Percentiles rank a stretch among this genome's conserved stretches.
Evolutionary conservation across 1,284 basidiomycete species (phyloP).

Genomic region (Moniliella sp.): DNA sequence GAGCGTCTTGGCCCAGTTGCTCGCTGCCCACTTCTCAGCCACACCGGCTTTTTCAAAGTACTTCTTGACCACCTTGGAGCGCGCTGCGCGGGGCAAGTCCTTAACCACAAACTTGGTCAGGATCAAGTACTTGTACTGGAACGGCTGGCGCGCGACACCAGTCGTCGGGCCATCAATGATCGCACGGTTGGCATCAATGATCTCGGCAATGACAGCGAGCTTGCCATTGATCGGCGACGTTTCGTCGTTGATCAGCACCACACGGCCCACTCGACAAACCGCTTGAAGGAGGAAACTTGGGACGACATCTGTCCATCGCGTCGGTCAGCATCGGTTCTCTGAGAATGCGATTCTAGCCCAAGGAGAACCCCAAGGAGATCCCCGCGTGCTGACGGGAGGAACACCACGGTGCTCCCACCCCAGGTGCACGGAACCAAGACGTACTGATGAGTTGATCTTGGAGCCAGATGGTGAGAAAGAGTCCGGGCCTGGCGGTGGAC

Average conservation of each 20-base stretch:
- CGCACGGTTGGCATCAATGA: conserved; percentile 97
- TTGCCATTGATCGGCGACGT: conserved; percentile 62
- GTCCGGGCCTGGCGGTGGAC: too few species aligned
- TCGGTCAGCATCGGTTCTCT: too few species aligned
- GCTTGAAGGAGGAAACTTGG: too few species aligned
- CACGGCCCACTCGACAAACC: conserved; percentile 93
- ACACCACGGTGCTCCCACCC: too few species aligned
- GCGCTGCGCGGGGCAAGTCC: conserved; percentile 66
- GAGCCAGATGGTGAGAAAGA: too few species aligned
- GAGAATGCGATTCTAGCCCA: too few species aligned
- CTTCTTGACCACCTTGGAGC: conserved; percentile 63
- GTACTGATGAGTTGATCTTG: too few species aligned
- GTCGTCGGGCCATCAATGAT: conserved; percentile 83
- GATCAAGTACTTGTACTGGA: conserved; percentile 73
- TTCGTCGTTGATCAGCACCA: conserved; percentile 81
- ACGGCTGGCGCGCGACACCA: conserved; percentile 70
- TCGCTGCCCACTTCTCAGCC: conserved; percentile 52
- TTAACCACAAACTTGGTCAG: conserved; percentile 69
- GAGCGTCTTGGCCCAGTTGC: conserved; percentile 75
- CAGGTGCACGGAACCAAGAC: too few species aligned
- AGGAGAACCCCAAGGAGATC: too few species aligned
- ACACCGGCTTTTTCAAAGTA: conserved; percentile 59
- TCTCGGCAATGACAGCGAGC: conserved; percentile 84
- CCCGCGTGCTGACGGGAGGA: too few species aligned
- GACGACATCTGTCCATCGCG: too few species aligned